Evolutionary conservation across 805 yeast genomes (phyloP).

Genomic region (Saccharomyces mikatae): DNA sequence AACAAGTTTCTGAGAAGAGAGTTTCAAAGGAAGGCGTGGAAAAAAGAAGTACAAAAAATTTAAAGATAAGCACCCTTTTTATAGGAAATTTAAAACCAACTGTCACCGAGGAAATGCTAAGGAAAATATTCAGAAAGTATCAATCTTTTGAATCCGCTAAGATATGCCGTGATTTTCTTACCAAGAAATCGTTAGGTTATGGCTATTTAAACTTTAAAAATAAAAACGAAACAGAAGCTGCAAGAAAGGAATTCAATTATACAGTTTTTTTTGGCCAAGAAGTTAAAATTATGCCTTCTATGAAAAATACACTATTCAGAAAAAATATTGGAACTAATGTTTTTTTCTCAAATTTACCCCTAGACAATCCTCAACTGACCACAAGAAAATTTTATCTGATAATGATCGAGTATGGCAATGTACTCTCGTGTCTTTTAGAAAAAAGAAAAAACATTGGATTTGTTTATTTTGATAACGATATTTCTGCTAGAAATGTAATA

Average conservation of each 20-base stretch:
- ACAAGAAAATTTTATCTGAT: slow-evolving; percentile 43
- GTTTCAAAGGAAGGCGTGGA: neutral
- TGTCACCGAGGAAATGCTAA: slow-evolving; percentile 44
- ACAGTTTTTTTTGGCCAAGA: slow-evolving; percentile 34
- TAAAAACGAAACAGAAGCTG: slow-evolving; percentile 44
- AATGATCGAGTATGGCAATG: slow-evolving; percentile 42
- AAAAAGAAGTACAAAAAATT: neutral
- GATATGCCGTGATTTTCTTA: slow-evolving; percentile 47
- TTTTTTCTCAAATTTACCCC: slow-evolving; percentile 41
- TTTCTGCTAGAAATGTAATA: slow-evolving; percentile 33
- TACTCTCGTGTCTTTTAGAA: slow-evolving; percentile 37
- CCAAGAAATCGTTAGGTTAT: slow-evolving; percentile 55
- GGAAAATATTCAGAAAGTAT: slow-evolving; percentile 35
- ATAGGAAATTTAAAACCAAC: slow-evolving; percentile 47
- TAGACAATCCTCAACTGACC: slow-evolving; percentile 30
- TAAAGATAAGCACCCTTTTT: neutral
- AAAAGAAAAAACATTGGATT: slow-evolving; percentile 36
- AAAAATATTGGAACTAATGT: slow-evolving; percentile 46
- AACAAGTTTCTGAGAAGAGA: neutral
- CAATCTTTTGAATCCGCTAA: slow-evolving; percentile 50
- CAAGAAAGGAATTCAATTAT: slow-evolving; percentile 52
- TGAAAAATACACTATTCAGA: slow-evolving; percentile 37
- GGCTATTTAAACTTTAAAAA: slow-evolving; percentile 60
- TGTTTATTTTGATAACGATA: slow-evolving; percentile 33
- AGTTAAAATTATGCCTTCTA: slow-evolving; percentile 48